These are phyloP conservation scores for Monilinia aucupariae DNA, from an alignment of 2,329 filamentous ascomycete species.

Conservation along the genomic window DNA sequence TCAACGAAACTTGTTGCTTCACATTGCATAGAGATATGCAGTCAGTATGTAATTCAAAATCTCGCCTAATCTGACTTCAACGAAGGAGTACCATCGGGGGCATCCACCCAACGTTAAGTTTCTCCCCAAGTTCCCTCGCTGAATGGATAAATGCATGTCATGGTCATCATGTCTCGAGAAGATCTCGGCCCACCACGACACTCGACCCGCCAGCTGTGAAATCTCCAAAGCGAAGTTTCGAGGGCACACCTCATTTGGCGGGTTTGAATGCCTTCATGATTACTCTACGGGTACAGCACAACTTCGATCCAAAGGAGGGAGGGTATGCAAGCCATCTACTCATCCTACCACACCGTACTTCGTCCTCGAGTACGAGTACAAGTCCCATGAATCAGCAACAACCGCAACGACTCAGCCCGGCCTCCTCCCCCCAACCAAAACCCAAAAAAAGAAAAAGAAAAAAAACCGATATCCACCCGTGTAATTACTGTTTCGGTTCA, in stretches of 20 bases:
- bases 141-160: background rate
- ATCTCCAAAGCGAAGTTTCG: background rate
- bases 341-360: slow-evolving; percentile 8
- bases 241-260: background rate
- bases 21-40: background rate
- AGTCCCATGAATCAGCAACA: slow-evolving; percentile 4
- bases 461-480: background rate
- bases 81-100: background rate
- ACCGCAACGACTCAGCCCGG: slow-evolving; percentile 15
- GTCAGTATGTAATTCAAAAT: too few species aligned
- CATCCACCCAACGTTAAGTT: background rate
- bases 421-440: too few species aligned
- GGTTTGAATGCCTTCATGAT: background rate
- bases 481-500: slow-evolving; percentile 3
- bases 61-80: slow-evolving; percentile 2
- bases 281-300: too few species aligned
- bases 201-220: background rate
- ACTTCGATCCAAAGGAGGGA: background rate
- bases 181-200: background rate
- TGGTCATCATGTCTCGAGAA: too few species aligned
- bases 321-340: slow-evolving; percentile 8
- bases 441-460: too few species aligned
- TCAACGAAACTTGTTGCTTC: background rate
- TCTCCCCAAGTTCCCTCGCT: background rate
- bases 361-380: too few species aligned